These are phyloP conservation scores for Skeletonema costatum DNA, from an alignment of 108 stramenopile species.

Conservation along the genomic window DNA sequence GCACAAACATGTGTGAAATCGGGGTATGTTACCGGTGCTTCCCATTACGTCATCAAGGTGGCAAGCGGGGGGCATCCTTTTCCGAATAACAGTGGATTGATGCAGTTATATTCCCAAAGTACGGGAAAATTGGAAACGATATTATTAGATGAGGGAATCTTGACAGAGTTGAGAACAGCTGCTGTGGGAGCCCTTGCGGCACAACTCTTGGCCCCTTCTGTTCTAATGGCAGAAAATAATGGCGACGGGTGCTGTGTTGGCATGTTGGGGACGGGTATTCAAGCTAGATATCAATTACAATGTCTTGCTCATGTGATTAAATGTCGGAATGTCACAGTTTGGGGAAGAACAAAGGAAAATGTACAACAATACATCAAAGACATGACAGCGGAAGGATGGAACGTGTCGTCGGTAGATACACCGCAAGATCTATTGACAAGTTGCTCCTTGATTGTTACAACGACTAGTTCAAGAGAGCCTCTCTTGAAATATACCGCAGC, in stretches of 20 bases:
- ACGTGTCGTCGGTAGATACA: slow-evolving; percentile 17
- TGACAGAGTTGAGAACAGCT: slow-evolving; percentile 77
- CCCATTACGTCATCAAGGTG: slow-evolving; percentile 71
- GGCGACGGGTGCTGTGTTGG: slow-evolving; percentile 39
- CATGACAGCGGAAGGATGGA: slow-evolving; percentile 64
- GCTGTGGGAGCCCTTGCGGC: slow-evolving; percentile 75
- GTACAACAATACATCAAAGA: slow-evolving; percentile 40
- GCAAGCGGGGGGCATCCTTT: slow-evolving; percentile 69
- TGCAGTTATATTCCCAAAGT: slow-evolving; percentile 72
- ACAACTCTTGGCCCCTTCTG: slow-evolving; percentile 45
- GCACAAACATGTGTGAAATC: slow-evolving; percentile 72
- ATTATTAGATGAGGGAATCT: slow-evolving; percentile 66
- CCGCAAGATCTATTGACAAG: slow-evolving; percentile 48
- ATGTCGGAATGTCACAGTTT: slow-evolving; percentile 58
- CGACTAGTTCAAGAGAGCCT: slow-evolving; percentile 62
- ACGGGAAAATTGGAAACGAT: slow-evolving; percentile 65
- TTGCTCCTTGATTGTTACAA: slow-evolving; percentile 69
- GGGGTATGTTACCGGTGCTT: slow-evolving; percentile 62
- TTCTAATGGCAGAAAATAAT: not conserved
- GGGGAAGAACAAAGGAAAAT: slow-evolving; percentile 54
- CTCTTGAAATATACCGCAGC: slow-evolving; percentile 27
- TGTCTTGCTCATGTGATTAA: slow-evolving; percentile 49
- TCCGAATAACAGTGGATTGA: slow-evolving; percentile 55
- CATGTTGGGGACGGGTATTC: slow-evolving; percentile 69
- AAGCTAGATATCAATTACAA: slow-evolving; percentile 69